Conservation (phyloP, 345 rosid species). For the Punica granatum region DNA sequence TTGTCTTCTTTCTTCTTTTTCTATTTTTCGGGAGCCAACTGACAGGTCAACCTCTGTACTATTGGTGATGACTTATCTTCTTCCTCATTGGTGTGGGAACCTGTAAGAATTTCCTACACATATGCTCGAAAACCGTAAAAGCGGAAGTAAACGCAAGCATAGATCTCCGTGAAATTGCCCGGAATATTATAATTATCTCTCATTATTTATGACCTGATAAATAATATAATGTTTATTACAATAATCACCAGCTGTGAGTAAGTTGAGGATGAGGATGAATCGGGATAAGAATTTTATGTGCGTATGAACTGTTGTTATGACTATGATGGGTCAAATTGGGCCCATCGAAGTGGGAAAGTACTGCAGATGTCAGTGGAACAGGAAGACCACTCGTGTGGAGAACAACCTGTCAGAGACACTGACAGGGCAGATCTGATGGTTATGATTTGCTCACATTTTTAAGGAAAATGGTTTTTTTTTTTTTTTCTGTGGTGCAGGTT, state of each 20-base stretch:
- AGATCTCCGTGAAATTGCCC: no score
- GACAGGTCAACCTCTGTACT: background rate
- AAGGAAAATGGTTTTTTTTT: background rate
- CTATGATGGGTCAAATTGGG: background rate
- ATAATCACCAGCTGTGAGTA: no score
- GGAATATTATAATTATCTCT: no score
- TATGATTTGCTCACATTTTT: background rate
- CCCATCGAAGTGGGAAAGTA: background rate
- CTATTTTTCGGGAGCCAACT: background rate
- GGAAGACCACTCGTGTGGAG: background rate
- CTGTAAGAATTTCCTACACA: background rate
- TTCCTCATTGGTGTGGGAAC: background rate
- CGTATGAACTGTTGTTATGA: no score
- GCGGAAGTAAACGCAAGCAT: no score
- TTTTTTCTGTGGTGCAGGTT: constrained; percentile 40
- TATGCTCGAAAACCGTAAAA: no score
- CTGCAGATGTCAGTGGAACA: background rate
- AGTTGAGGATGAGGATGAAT: no score
- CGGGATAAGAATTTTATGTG: no score
- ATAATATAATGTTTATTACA: no score
- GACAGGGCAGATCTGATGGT: no score
- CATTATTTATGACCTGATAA: no score
- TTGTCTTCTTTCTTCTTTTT: background rate
- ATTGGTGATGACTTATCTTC: background rate
- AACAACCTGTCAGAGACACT: background rate